phyloP scores from a whole-genome alignment of 1,284 basidiomycete genomes.

The Austroboletus novae-zelandiae region DNA sequence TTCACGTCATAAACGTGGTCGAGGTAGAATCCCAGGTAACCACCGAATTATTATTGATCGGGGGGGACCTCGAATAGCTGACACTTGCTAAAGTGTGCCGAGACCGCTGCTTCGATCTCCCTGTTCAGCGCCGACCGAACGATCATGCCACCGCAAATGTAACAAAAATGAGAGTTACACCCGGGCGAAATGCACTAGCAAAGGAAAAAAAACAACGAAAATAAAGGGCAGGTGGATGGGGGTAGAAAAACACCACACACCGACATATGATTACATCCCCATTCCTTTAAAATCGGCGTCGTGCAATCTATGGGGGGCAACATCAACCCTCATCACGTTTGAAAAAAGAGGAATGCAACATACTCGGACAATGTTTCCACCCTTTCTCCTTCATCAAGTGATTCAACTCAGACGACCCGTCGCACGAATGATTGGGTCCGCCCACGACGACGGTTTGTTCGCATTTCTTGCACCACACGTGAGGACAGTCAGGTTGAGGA shows the following conservation, averaged over 20 bases:
- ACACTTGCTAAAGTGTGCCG: slow-evolving; percentile 47
- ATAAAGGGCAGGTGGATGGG: neutral
- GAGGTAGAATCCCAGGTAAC: too few relatives aligned
- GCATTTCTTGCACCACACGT: slow-evolving; percentile 58
- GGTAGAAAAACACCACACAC: slow-evolving; percentile 34
- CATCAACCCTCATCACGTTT: neutral
- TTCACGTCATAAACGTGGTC: too few relatives aligned
- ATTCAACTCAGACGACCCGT: slow-evolving; percentile 52
- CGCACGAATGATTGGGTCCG: slow-evolving; percentile 53
- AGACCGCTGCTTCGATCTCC: slow-evolving; percentile 43
- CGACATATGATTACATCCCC: slow-evolving; percentile 67
- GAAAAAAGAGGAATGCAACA: neutral
- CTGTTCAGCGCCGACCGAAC: slow-evolving; percentile 44
- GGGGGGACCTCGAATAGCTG: slow-evolving; percentile 37
- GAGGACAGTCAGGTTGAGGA: slow-evolving; percentile 44
- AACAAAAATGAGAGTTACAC: slow-evolving; percentile 67
- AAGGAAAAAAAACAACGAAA: neutral
- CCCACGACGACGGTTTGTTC: slow-evolving; percentile 40
- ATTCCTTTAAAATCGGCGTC: slow-evolving; percentile 54
- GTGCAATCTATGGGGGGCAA: slow-evolving; percentile 44
- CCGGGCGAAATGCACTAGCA: slow-evolving; percentile 54
- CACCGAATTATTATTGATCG: slow-evolving; percentile 4
- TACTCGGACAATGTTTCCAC: slow-evolving; percentile 62
- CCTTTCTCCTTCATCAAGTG: slow-evolving; percentile 52
- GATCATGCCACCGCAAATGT: slow-evolving; percentile 53